These are phyloP conservation scores for Colletotrichum sp. DNA, from an alignment of 2,329 filamentous ascomycete species.

Conservation along the genomic window DNA sequence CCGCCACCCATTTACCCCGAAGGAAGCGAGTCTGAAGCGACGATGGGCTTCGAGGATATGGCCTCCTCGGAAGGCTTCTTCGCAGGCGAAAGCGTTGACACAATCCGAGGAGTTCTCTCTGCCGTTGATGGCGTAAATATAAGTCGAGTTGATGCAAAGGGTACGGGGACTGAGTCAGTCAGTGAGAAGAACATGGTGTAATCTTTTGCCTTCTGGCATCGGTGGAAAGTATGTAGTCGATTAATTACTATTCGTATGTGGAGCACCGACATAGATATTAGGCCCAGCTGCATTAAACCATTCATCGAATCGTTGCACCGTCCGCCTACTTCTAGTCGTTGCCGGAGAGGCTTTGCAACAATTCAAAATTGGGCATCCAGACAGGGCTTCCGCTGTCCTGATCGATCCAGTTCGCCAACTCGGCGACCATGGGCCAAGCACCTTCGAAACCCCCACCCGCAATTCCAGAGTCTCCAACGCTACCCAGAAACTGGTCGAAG, in stretches of 20 bases:
- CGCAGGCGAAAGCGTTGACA: slow-evolving; percentile 21
- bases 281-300: background rate
- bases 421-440: slow-evolving; percentile 32
- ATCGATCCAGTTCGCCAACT: slow-evolving; percentile 34
- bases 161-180: background rate
- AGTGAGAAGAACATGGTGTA: background rate
- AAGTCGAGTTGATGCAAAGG: background rate
- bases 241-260: background rate
- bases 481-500: background rate
- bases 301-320: background rate
- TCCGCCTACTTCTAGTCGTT: background rate
- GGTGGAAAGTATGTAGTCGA: background rate
- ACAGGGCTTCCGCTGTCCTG: slow-evolving; percentile 30
- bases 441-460: slow-evolving; percentile 13
- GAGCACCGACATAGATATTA: background rate
- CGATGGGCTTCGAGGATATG: slow-evolving; percentile 21
- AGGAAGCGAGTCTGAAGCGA: slow-evolving; percentile 8
- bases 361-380: slow-evolving; percentile 35
- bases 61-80: slow-evolving; percentile 26
- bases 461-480: background rate
- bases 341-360: slow-evolving; percentile 29
- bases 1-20: slow-evolving; percentile 25
- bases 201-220: background rate
- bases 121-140: background rate
- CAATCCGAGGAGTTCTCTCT: background rate